These are phyloP conservation scores for Sporothrix dimorphospora DNA, from an alignment of 2,329 filamentous ascomycete genomes.

Conservation along the genomic window DNA sequence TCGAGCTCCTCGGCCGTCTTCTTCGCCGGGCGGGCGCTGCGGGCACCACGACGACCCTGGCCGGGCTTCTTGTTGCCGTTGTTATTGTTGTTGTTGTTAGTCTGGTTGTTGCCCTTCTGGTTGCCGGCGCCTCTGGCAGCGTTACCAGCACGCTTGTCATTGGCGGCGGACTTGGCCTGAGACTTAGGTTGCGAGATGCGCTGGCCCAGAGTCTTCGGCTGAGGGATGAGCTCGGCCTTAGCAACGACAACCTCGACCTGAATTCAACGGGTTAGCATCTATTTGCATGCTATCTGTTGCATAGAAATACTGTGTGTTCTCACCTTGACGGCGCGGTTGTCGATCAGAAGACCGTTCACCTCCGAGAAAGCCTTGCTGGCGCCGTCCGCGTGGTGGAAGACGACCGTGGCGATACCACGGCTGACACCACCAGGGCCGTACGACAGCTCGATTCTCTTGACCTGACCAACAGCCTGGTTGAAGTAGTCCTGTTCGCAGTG, in stretches of 20 bases:
- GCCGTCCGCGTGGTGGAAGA: slow-evolving; percentile 78
- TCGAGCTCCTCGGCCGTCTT: slow-evolving; percentile 97
- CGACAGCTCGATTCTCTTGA: slow-evolving; percentile 88
- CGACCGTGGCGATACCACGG: slow-evolving; percentile 88
- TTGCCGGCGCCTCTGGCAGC: slow-evolving; percentile 49
- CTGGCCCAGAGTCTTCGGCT: slow-evolving; percentile 74
- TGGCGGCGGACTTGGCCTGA: slow-evolving; percentile 80
- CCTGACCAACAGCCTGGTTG: slow-evolving; percentile 78
- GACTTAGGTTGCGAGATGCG: slow-evolving; percentile 73
- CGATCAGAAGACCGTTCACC: slow-evolving; percentile 87
- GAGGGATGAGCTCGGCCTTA: slow-evolving; percentile 67
- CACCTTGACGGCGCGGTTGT: slow-evolving; percentile 89
- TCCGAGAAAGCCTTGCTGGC: slow-evolving; percentile 82
- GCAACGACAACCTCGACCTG: slow-evolving; percentile 91
- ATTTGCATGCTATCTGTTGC: not conserved
- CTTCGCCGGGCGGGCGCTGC: slow-evolving; percentile 68
- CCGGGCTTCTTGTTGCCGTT: slow-evolving; percentile 53
- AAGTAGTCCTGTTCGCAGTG: slow-evolving; percentile 89
- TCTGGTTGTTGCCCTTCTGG: slow-evolving; percentile 42
- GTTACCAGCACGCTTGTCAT: slow-evolving; percentile 65
- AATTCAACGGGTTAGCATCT: not conserved
- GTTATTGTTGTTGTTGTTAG: not conserved
- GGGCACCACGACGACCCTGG: slow-evolving; percentile 47
- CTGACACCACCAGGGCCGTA: slow-evolving; percentile 92
- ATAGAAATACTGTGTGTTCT: slow-evolving; percentile 32